These are phyloP conservation scores for Haberlea rhodopensis DNA, from an alignment of 257 asterid genomes.

Conservation along the genomic window DNA sequence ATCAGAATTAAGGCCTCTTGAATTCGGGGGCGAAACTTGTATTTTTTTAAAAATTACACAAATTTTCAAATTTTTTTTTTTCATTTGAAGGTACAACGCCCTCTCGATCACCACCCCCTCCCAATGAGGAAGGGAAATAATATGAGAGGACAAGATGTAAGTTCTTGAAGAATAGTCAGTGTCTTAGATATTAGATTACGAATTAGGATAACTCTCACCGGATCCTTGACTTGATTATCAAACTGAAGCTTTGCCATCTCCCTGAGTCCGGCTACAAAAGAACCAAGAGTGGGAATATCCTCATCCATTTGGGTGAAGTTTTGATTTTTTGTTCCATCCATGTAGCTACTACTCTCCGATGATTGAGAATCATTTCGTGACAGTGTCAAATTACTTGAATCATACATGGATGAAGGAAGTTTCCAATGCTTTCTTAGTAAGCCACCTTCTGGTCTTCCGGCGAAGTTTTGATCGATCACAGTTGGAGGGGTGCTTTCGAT, in stretches of 20 bases:
- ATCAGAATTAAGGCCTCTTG: neutral
- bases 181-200: neutral
- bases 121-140: too few species aligned
- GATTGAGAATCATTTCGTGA: constrained; percentile 59
- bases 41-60: too few species aligned
- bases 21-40: too few species aligned
- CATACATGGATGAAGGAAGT: constrained; percentile 62
- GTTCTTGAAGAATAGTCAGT: neutral
- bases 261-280: constrained; percentile 86
- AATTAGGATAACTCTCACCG: constrained; percentile 53
- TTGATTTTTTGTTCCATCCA: constrained; percentile 53
- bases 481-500: constrained; percentile 75
- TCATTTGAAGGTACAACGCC: too few species aligned
- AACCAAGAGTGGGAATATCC: constrained; percentile 83
- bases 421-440: constrained; percentile 78
- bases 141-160: too few species aligned
- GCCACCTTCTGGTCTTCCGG: constrained; percentile 62
- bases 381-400: constrained; percentile 39
- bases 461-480: constrained; percentile 52
- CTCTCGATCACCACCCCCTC: too few species aligned
- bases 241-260: constrained; percentile 82
- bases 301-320: constrained; percentile 57
- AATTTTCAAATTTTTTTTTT: too few species aligned
- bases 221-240: constrained; percentile 42
- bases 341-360: constrained; percentile 51